These are phyloP conservation scores for Prasinococcaceae sp. DNA, from an alignment of 139 green algal genomes.

Conservation along the genomic window DNA sequence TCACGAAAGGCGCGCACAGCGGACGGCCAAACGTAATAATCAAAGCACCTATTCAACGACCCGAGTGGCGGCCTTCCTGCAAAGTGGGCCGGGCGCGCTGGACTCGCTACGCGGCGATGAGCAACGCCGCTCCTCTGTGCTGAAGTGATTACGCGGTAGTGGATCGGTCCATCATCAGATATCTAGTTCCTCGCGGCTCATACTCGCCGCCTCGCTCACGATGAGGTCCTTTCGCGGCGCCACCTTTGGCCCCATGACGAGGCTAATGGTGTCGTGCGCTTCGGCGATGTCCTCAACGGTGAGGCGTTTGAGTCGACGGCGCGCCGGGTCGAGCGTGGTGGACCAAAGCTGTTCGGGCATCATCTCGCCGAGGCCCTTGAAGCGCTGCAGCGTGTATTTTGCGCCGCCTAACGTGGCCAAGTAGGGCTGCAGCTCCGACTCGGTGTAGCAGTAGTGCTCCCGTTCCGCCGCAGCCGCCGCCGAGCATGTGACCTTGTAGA, in stretches of 20 bases:
- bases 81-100: too few relatives aligned
- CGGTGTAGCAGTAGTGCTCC: slow-evolving; percentile 49
- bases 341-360: slow-evolving; percentile 95
- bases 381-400: slow-evolving; percentile 40
- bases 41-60: too few relatives aligned
- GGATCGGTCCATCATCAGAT: too few relatives aligned
- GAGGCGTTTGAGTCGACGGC: slow-evolving; percentile 44
- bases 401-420: slow-evolving; percentile 15
- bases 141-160: too few relatives aligned
- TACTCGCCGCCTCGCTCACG: too few relatives aligned
- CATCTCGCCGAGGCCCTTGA: slow-evolving; percentile 88
- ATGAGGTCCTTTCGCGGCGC: too few relatives aligned
- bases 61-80: too few relatives aligned
- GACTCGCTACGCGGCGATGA: too few relatives aligned
- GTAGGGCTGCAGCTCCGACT: slow-evolving; percentile 45
- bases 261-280: slow-evolving; percentile 55
- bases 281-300: slow-evolving; percentile 62
- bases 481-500: slow-evolving; percentile 67
- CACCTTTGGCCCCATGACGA: slow-evolving; percentile 86
- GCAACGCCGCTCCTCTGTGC: too few relatives aligned
- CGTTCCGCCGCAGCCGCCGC: slow-evolving; percentile 4
- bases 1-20: too few relatives aligned
- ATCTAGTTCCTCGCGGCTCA: too few relatives aligned
- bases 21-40: too few relatives aligned
- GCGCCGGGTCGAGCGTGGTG: slow-evolving; percentile 83